phyloP scores from a whole-genome alignment of 768 basidiomycete species.

The Rubroboletus pulcherrimus region DNA sequence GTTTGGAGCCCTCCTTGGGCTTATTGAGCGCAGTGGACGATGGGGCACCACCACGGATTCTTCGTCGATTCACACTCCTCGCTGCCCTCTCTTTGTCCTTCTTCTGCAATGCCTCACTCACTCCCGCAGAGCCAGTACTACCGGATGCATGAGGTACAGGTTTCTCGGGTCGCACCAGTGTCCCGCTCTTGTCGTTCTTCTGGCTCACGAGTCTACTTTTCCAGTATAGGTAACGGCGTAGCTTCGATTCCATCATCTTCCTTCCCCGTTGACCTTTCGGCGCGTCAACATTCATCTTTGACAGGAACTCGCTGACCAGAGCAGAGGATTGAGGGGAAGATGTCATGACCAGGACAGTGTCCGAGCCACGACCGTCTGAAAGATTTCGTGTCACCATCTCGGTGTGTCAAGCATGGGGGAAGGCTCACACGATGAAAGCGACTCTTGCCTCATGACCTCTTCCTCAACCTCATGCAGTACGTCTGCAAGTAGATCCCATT shows the following conservation, averaged over 20 bases:
- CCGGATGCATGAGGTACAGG: constrained; percentile 12
- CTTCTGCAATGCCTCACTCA: constrained; percentile 74
- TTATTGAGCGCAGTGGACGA: constrained; percentile 8
- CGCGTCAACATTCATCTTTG: constrained; percentile 51
- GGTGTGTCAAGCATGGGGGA: background rate
- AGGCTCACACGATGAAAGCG: constrained; percentile 25
- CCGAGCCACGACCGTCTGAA: constrained; percentile 48
- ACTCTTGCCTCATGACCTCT: constrained; percentile 67
- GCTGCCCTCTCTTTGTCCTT: constrained; percentile 68
- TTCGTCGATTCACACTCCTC: constrained; percentile 58
- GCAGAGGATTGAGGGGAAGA: constrained; percentile 72
- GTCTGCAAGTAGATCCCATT: constrained; percentile 86
- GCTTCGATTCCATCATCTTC: constrained; percentile 74
- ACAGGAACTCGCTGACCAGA: constrained; percentile 77
- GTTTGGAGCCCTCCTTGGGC: constrained; percentile 7
- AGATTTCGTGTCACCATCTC: background rate
- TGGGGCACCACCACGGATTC: constrained; percentile 72
- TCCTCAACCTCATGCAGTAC: constrained; percentile 88
- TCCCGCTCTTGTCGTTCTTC: constrained; percentile 21
- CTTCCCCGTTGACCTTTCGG: constrained; percentile 63
- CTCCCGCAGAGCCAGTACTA: constrained; percentile 19
- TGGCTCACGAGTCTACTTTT: constrained; percentile 46
- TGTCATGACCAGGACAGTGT: constrained; percentile 86
- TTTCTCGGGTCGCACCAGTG: background rate
- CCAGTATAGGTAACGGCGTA: constrained; percentile 77